These are phyloP conservation scores for Lizonia empirigonia DNA, from an alignment of 2,329 filamentous ascomycete species.

Conservation along the genomic window DNA sequence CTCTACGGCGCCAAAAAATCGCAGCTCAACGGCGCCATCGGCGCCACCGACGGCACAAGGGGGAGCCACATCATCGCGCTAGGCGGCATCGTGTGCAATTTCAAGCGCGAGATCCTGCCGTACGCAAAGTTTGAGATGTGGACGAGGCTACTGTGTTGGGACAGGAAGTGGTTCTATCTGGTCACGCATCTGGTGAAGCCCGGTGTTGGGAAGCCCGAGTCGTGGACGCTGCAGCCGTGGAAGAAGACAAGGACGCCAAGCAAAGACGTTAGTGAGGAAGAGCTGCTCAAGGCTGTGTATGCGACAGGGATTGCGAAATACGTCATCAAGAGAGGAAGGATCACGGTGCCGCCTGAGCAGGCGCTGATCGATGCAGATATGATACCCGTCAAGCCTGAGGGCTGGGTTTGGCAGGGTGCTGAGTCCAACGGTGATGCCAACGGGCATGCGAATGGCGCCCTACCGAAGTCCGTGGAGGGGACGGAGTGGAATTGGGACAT, in stretches of 20 bases:
- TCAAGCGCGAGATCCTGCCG: conserved; percentile 55
- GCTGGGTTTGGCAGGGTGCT: conserved; percentile 44
- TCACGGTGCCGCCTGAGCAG: conserved; percentile 83
- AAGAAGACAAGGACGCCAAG: conserved; percentile 8
- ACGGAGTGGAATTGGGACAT: conserved; percentile 64
- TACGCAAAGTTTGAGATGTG: conserved; percentile 55
- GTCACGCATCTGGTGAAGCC: conserved; percentile 56
- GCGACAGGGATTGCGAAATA: conserved; percentile 58
- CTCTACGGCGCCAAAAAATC: conserved; percentile 29
- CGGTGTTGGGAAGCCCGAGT: conserved; percentile 49
- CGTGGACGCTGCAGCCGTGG: conserved; percentile 56
- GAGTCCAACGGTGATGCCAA: conserved; percentile 18
- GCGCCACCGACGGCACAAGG: conserved; percentile 26
- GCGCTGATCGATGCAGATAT: conserved; percentile 73
- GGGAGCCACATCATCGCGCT: conserved; percentile 50
- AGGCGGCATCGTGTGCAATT: conserved; percentile 55
- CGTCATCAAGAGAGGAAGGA: conserved; percentile 61
- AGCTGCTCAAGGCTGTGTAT: conserved; percentile 53
- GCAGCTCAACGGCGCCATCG: conserved; percentile 21
- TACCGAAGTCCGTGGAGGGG: conserved; percentile 43
- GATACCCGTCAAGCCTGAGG: conserved; percentile 73
- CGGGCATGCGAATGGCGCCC: conserved; percentile 17
- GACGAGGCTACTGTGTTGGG: conserved; percentile 56
- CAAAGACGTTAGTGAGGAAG: conserved; percentile 36
- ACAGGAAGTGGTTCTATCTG: conserved; percentile 58